Percentiles rank a stretch among this genome's conserved stretches.
Evolutionary conservation across 202 grass and related monocot species (phyloP).

Genomic region (Panicum virgatum): DNA sequence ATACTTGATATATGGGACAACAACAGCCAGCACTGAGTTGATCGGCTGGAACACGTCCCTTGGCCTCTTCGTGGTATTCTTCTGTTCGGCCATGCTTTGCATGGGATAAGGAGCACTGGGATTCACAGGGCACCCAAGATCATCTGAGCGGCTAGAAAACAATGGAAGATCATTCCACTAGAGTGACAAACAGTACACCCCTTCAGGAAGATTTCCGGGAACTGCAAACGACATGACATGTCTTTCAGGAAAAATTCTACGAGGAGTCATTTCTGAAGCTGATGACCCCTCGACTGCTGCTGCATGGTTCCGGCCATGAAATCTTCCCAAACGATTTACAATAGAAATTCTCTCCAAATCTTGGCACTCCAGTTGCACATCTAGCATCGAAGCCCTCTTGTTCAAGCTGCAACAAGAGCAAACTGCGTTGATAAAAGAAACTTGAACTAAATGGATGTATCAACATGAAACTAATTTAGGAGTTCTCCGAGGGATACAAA

Average conservation of each 20-base stretch:
- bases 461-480: constrained; percentile 11
- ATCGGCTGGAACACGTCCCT: constrained; percentile 58
- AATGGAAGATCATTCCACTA: constrained; percentile 60
- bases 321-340: constrained; percentile 94
- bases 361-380: constrained; percentile 90
- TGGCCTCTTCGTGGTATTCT: constrained; percentile 36
- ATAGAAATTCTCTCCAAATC: constrained; percentile 98
- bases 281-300: constrained; percentile 53
- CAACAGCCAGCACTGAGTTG: constrained; percentile 54
- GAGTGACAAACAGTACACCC: constrained; percentile 63
- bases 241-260: constrained; percentile 80
- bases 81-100: constrained; percentile 54
- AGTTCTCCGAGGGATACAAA: neutral
- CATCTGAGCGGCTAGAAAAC: constrained; percentile 31
- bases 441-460: neutral
- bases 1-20: constrained; percentile 64
- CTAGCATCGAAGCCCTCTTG: constrained; percentile 79
- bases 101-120: constrained; percentile 40
- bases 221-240: constrained; percentile 70
- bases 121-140: constrained; percentile 33
- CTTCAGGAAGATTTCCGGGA: constrained; percentile 87
- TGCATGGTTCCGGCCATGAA: constrained; percentile 79
- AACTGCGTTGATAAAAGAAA: constrained; percentile 31
- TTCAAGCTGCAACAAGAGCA: constrained; percentile 66
- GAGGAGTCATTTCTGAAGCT: constrained; percentile 46